These are phyloP conservation scores for Botrytis fabae DNA, from an alignment of 2,329 filamentous ascomycete species.

Conservation along the genomic window DNA sequence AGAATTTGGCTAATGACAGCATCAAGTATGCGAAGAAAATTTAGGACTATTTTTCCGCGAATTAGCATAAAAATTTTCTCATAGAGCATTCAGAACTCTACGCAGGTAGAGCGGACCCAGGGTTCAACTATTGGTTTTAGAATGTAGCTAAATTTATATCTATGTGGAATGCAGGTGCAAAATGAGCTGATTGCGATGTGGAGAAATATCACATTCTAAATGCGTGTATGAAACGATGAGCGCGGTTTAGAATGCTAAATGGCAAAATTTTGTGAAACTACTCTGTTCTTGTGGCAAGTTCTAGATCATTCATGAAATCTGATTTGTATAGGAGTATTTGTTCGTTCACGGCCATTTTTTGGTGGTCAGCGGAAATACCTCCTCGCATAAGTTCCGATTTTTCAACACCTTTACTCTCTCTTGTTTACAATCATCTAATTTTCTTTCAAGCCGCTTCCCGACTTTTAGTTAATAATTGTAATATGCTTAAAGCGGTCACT, in stretches of 20 bases:
- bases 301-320: background rate
- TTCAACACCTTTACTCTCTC: background rate
- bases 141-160: background rate
- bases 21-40: background rate
- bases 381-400: background rate
- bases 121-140: background rate
- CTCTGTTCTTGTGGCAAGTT: background rate
- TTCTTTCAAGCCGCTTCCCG: rapidly evolving
- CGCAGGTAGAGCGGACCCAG: too few relatives aligned
- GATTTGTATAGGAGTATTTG: background rate
- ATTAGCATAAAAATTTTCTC: background rate
- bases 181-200: background rate
- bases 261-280: too few relatives aligned
- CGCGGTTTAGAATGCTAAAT: background rate
- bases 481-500: background rate
- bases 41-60: background rate
- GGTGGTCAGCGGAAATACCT: background rate
- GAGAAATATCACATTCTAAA: background rate
- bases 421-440: background rate
- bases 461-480: rapidly evolving
- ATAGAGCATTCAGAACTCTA: background rate
- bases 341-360: background rate
- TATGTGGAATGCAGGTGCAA: background rate
- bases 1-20: background rate
- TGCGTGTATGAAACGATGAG: background rate